phyloP scores from a whole-genome alignment of 129 eudicot genomes.

The Arctium minus region DNA sequence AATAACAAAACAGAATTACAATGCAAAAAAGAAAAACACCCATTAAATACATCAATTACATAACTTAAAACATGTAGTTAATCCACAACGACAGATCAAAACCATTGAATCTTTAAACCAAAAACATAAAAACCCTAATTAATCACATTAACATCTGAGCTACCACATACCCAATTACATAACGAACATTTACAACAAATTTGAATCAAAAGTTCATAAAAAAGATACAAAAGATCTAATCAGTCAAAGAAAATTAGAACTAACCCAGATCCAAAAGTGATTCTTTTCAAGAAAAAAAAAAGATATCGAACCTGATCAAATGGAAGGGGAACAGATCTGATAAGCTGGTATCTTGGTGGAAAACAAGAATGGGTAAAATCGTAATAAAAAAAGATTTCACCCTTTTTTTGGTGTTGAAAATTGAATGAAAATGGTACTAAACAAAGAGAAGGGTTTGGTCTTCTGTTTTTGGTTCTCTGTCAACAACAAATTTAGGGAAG shows the following conservation, averaged over 20 bases:
- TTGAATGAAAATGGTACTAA: constrained; percentile 1
- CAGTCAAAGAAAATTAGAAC: constrained; percentile 11
- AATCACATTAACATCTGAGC: constrained; percentile 13
- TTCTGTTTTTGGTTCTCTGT: constrained; percentile 9
- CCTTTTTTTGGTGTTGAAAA: not conserved
- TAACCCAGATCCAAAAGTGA: constrained; percentile 31
- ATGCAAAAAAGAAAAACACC: not conserved
- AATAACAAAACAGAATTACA: constrained; percentile 9
- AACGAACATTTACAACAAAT: not conserved
- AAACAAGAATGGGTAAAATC: not conserved
- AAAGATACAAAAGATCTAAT: constrained; percentile 19
- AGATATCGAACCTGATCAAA: constrained; percentile 24
- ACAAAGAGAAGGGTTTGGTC: constrained; percentile 16
- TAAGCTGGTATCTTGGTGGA: constrained; percentile 13
- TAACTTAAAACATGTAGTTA: constrained; percentile 12
- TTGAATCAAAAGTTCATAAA: not conserved
- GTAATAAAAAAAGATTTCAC: constrained; percentile 17
- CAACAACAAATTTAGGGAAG: constrained; percentile 17
- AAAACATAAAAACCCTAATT: constrained; percentile 26
- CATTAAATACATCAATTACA: constrained; percentile 18
- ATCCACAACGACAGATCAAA: constrained; percentile 23
- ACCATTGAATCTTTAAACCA: constrained; percentile 10
- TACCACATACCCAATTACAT: not conserved
- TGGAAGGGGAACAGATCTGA: constrained; percentile 30
- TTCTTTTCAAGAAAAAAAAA: constrained; percentile 15